These are phyloP conservation scores for Blastobotrys peoriensis DNA, from an alignment of 805 yeast species.

Conservation along the genomic window DNA sequence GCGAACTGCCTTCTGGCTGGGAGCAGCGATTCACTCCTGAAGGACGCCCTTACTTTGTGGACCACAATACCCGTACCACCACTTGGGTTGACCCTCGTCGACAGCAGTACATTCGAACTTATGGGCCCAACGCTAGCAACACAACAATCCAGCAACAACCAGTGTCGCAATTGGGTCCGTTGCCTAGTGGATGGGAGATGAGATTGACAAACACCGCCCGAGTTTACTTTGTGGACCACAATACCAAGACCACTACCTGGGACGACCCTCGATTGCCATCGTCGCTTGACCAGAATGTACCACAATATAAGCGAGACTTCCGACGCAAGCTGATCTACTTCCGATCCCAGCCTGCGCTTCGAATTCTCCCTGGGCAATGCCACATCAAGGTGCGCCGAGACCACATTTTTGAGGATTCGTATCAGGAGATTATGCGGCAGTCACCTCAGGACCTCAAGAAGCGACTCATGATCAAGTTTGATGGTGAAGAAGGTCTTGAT, in stretches of 20 bases:
- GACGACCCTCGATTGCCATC: slow-evolving; percentile 99
- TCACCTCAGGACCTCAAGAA: slow-evolving; percentile 97
- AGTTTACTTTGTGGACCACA: slow-evolving; percentile 97
- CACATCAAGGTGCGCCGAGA: slow-evolving; percentile 96
- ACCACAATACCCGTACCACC: slow-evolving; percentile 98
- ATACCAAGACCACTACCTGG: slow-evolving; percentile 99
- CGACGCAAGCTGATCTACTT: slow-evolving; percentile 95
- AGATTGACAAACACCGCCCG: slow-evolving; percentile 97
- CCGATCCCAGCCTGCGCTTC: slow-evolving; percentile 95
- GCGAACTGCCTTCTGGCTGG: slow-evolving; percentile 98
- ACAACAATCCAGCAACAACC: slow-evolving; percentile 97
- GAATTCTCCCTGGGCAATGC: slow-evolving; percentile 97
- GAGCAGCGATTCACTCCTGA: slow-evolving; percentile 97
- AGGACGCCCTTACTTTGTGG: slow-evolving; percentile 97
- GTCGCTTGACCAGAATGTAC: slow-evolving; percentile 94
- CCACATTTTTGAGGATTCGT: slow-evolving; percentile 94
- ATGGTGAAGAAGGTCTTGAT: slow-evolving; percentile 98
- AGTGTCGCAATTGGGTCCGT: slow-evolving; percentile 93
- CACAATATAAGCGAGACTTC: slow-evolving; percentile 98
- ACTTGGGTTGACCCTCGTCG: slow-evolving; percentile 99
- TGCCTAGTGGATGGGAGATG: slow-evolving; percentile 99
- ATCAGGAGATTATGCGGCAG: slow-evolving; percentile 98
- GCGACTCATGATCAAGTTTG: slow-evolving; percentile 95
- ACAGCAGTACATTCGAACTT: slow-evolving; percentile 95
- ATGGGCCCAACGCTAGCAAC: slow-evolving; percentile 63